Evolutionary conservation across 305 asterid species (phyloP).

Genomic region (Solanum hybrid): DNA sequence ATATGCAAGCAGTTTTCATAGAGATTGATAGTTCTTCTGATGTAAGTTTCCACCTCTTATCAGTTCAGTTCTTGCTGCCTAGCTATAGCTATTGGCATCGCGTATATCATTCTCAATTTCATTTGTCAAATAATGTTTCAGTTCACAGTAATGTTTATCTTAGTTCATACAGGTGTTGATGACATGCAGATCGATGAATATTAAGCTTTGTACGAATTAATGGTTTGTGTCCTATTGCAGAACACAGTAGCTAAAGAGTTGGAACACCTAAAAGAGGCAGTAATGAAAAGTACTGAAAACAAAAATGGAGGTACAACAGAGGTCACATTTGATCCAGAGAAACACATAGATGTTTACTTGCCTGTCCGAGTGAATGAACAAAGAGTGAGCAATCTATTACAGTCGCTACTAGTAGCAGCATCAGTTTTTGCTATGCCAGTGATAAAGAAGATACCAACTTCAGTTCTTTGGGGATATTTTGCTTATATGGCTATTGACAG

Average conservation of each 20-base stretch:
- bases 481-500: slow-evolving; percentile 81
- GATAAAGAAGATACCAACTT: slow-evolving; percentile 40
- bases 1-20: slow-evolving; percentile 59
- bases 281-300: slow-evolving; percentile 33
- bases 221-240: slow-evolving; percentile 9
- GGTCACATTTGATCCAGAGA: slow-evolving; percentile 51
- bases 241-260: slow-evolving; percentile 39
- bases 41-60: slow-evolving; percentile 20
- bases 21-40: slow-evolving; percentile 47
- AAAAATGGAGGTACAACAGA: slow-evolving; percentile 15
- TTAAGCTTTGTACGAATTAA: not conserved
- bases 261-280: slow-evolving; percentile 58
- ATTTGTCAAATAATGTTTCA: not conserved
- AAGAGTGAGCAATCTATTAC: slow-evolving; percentile 68
- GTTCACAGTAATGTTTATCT: not conserved
- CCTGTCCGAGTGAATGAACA: slow-evolving; percentile 85
- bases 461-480: slow-evolving; percentile 51
- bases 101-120: not conserved
- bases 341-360: slow-evolving; percentile 44
- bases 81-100: not conserved
- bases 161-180: not conserved
- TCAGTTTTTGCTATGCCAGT: slow-evolving; percentile 63
- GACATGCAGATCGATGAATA: not conserved
- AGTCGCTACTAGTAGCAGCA: slow-evolving; percentile 49
- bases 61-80: not conserved